Evolutionary conservation across 2,329 filamentous ascomycete genomes (phyloP).

Genomic region (Chaetomium olivaceum): DNA sequence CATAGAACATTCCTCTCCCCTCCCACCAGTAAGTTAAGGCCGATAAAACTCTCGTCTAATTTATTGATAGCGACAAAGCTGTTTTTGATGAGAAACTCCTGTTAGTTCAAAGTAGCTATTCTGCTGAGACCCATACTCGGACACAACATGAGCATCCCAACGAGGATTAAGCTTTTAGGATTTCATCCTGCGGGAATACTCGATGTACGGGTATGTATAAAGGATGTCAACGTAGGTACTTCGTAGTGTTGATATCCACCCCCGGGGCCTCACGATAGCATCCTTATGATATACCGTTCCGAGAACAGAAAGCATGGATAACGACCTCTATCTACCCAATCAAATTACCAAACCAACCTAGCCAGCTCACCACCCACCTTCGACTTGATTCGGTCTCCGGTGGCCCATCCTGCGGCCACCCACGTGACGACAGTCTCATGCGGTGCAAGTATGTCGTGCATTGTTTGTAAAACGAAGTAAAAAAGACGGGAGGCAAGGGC

Average conservation of each 20-base stretch:
- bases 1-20: too few relatives aligned
- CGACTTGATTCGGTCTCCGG: not conserved
- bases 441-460: conserved; percentile 39
- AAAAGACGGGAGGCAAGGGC: not conserved
- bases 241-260: not conserved
- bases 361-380: not conserved
- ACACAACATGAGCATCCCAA: too few relatives aligned
- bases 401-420: conserved; percentile 36
- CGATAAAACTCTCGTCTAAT: not conserved
- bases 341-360: not conserved
- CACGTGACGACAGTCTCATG: conserved; percentile 35
- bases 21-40: too few relatives aligned
- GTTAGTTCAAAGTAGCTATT: not conserved
- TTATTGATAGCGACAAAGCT: not conserved
- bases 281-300: not conserved
- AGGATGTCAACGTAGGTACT: not conserved
- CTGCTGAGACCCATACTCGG: too few relatives aligned
- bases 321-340: not conserved
- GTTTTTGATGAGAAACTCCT: not conserved
- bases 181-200: too few relatives aligned
- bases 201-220: not conserved
- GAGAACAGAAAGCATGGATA: not conserved
- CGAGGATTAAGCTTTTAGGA: too few relatives aligned
- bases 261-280: not conserved
- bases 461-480: conserved; percentile 28